Percentiles rank a stretch among this genome's conserved stretches.
Evolutionary conservation across 306 rosid species (phyloP).

Genomic region (Inga oerstediana): DNA sequence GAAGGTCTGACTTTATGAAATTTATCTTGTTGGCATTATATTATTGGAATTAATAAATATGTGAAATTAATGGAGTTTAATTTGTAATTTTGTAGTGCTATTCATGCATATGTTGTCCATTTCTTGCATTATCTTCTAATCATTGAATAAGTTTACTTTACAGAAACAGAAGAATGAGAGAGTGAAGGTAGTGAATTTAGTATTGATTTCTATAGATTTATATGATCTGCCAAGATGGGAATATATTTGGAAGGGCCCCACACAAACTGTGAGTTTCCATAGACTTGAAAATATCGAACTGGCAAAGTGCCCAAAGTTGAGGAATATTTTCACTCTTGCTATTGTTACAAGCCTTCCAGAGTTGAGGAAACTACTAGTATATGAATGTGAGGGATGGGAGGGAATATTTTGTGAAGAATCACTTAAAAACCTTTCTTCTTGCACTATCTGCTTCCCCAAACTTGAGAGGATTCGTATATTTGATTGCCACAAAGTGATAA

Average conservation of each 20-base stretch:
- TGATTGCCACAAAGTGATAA: neutral
- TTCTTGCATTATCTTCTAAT: neutral
- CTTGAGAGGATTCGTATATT: fast-evolving
- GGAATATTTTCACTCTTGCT: neutral
- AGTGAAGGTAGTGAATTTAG: neutral
- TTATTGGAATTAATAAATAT: no score
- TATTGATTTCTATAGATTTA: neutral
- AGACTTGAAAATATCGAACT: neutral
- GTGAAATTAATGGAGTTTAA: no score
- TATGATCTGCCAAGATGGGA: neutral
- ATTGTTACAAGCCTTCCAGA: neutral
- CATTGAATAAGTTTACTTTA: neutral
- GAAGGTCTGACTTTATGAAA: no score
- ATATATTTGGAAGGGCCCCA: neutral
- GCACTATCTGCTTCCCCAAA: neutral
- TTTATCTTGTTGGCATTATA: no score
- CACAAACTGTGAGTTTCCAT: neutral
- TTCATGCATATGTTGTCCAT: neutral
- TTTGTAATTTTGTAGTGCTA: no score
- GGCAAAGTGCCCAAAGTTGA: neutral
- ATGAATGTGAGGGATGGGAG: neutral
- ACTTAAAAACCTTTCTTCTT: neutral
- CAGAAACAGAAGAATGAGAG: neutral
- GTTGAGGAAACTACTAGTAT: fast-evolving
- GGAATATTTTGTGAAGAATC: slow-evolving; percentile 15